Evolutionary conservation across 495 filamentous ascomycete species (phyloP).

Genomic region (Sabuloglossum arenarium): DNA sequence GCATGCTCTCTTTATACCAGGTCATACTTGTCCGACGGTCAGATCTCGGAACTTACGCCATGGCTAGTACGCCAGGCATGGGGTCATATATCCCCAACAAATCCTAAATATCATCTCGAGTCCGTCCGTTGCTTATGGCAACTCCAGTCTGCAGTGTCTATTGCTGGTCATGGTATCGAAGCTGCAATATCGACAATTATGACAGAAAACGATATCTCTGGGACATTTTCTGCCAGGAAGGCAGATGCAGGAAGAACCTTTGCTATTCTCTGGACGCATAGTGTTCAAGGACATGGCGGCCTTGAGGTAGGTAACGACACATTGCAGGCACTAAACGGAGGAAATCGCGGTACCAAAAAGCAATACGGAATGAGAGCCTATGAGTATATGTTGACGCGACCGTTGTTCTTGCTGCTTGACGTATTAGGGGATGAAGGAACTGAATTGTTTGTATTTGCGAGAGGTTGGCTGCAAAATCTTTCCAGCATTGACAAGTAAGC

Average conservation of each 20-base stretch:
- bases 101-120: constrained; percentile 85
- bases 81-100: constrained; percentile 54
- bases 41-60: constrained; percentile 44
- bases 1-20: constrained; percentile 36
- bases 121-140: constrained; percentile 71
- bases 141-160: constrained; percentile 41
- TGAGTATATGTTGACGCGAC: constrained; percentile 57
- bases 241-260: constrained; percentile 6
- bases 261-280: constrained; percentile 19
- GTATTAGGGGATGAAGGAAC: constrained; percentile 49
- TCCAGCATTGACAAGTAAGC: constrained; percentile 41
- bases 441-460: constrained; percentile 52
- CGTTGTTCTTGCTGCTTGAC: constrained; percentile 68
- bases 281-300: constrained; percentile 12
- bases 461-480: constrained; percentile 65
- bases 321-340: constrained; percentile 8
- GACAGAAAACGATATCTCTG: constrained; percentile 29
- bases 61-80: constrained; percentile 51
- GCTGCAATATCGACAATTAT: constrained; percentile 60
- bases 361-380: constrained; percentile 14
- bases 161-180: constrained; percentile 43
- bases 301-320: constrained; percentile 7
- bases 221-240: constrained; percentile 10
- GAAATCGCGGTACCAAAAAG: background rate
- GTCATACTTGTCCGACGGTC: constrained; percentile 27